Conservation (phyloP, 140 eudicot genomes). For the Cichorium intybus region DNA sequence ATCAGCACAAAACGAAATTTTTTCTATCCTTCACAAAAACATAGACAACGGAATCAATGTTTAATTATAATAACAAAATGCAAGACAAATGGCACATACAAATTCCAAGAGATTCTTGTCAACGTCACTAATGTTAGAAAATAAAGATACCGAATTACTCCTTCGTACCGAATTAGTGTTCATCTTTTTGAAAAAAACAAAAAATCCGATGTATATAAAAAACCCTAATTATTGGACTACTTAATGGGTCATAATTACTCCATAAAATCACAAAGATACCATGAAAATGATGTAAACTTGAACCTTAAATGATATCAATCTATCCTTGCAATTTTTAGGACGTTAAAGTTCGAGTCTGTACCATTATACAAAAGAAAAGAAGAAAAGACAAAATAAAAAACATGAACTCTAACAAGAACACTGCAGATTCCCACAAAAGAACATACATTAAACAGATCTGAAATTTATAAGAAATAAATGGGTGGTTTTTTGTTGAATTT, state of each 20-base stretch:
- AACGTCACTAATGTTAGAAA: neutral
- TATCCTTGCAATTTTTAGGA: neutral
- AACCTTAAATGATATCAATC: neutral
- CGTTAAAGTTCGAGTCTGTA: neutral
- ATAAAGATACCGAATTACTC: neutral
- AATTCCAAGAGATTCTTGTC: constrained; percentile 31
- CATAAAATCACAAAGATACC: too few species aligned
- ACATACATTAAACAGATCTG: constrained; percentile 20
- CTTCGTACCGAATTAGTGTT: neutral
- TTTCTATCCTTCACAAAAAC: neutral
- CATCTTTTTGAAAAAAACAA: neutral
- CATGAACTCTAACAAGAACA: constrained; percentile 8
- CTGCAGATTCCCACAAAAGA: constrained; percentile 1
- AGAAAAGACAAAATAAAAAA: too few species aligned
- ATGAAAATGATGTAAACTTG: neutral
- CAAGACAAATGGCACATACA: constrained; percentile 31
- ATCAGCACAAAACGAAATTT: too few species aligned
- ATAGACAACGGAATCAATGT: neutral
- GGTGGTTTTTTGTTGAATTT: neutral
- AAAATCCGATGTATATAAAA: neutral
- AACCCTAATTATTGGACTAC: neutral
- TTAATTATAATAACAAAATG: constrained; percentile 12
- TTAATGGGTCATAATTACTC: too few species aligned
- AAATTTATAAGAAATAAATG: neutral
- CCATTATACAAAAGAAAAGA: neutral